Evolutionary conservation across 345 rosid genomes (phyloP).

Genomic region (Chamaenerion angustifolium): DNA sequence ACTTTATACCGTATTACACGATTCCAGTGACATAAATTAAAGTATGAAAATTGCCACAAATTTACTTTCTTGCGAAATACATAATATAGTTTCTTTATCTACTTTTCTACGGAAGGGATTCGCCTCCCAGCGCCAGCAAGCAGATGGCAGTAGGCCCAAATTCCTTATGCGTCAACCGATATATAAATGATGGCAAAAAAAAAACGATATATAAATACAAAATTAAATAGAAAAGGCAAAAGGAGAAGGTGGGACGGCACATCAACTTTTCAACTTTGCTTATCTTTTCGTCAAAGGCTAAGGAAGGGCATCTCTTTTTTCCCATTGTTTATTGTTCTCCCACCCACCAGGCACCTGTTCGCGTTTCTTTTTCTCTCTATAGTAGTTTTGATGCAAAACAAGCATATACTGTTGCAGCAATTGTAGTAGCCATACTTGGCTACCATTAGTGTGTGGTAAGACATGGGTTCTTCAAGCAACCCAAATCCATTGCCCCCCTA

Average conservation of each 20-base stretch:
- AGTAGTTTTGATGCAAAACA: not conserved
- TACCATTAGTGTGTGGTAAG: not conserved
- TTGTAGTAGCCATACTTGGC: not conserved
- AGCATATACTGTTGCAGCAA: not conserved
- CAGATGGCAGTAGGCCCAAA: not conserved
- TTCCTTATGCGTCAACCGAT: too few species aligned
- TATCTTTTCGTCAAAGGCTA: conserved; percentile 18
- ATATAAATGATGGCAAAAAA: too few species aligned
- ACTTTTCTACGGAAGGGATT: too few species aligned
- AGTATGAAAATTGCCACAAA: too few species aligned
- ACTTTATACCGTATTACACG: too few species aligned
- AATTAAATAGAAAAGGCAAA: not conserved
- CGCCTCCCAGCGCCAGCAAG: too few species aligned
- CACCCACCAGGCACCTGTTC: not conserved
- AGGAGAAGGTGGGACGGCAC: conserved; percentile 14
- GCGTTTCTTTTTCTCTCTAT: not conserved
- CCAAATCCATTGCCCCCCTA: conserved; percentile 39
- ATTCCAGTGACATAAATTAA: too few species aligned
- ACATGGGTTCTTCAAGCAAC: conserved; percentile 28
- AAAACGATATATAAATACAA: conserved; percentile 2
- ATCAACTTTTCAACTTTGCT: conserved; percentile 22
- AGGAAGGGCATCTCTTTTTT: not conserved
- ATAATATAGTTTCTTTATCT: too few species aligned
- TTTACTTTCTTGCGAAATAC: too few species aligned
- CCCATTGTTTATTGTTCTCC: conserved; percentile 1